Evolutionary conservation across 495 filamentous ascomycete genomes (phyloP).

Genomic region (Paragyromitra xinjiangensis): DNA sequence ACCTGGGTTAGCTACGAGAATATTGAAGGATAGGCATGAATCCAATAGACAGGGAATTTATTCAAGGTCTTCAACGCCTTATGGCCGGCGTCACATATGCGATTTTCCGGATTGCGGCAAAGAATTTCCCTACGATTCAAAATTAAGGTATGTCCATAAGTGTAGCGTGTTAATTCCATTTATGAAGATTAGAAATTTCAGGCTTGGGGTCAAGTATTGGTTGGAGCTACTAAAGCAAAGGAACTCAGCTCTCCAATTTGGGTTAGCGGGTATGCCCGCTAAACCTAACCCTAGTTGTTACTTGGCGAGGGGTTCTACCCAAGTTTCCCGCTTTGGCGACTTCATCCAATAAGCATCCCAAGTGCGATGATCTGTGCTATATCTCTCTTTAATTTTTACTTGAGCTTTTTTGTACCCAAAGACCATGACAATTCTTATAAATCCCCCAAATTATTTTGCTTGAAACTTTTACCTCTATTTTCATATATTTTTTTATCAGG

Average conservation of each 20-base stretch:
- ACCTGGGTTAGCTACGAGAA: neutral
- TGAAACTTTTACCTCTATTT: neutral
- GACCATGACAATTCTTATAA: neutral
- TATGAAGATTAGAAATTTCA: neutral
- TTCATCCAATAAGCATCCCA: neutral
- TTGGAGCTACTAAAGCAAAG: neutral
- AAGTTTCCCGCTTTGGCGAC: neutral
- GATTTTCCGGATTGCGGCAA: conserved; percentile 1
- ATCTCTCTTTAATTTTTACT: neutral
- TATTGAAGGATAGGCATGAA: neutral
- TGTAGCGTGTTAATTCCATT: neutral
- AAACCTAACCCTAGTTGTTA: neutral
- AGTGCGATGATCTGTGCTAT: neutral
- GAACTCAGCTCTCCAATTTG: neutral
- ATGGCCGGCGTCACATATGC: neutral
- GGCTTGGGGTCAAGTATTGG: neutral
- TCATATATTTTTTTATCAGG: neutral
- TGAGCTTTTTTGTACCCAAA: neutral
- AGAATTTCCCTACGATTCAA: conserved; percentile 2
- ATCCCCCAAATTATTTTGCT: neutral
- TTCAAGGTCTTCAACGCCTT: neutral
- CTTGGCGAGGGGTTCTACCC: neutral
- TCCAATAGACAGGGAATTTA: neutral
- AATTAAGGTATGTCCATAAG: conserved; percentile 4
- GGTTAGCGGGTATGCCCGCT: neutral